These are phyloP conservation scores for Fraxinus sp. DNA, from an alignment of 305 asterid genomes.

Conservation along the genomic window DNA sequence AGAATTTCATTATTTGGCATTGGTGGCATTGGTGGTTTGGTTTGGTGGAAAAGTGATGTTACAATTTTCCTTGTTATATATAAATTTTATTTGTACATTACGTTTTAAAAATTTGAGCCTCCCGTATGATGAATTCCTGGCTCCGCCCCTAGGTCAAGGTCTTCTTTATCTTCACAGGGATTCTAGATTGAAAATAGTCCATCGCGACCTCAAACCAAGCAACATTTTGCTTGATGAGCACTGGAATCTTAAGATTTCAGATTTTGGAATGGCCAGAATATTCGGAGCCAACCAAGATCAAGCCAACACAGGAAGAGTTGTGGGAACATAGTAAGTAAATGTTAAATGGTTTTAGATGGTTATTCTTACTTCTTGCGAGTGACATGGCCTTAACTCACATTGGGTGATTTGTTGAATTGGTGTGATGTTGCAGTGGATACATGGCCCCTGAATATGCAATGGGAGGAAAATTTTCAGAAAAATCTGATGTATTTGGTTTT, in stretches of 20 bases:
- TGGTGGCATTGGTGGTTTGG: too few species aligned
- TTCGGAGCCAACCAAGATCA: constrained; percentile 49
- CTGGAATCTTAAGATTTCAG: constrained; percentile 51
- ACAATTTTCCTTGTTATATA: too few species aligned
- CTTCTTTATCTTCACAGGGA: constrained; percentile 53
- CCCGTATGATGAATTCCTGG: too few species aligned
- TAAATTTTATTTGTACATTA: too few species aligned
- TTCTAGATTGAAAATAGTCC: constrained; percentile 46
- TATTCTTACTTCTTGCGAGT: neutral
- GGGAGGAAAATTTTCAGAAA: constrained; percentile 49
- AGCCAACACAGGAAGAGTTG: constrained; percentile 42
- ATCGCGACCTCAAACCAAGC: constrained; percentile 43
- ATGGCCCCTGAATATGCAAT: constrained; percentile 41
- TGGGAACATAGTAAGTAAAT: constrained; percentile 49
- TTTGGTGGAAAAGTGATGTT: too few species aligned
- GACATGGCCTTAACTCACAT: neutral
- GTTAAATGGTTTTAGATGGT: neutral
- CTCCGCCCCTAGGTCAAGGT: constrained; percentile 30
- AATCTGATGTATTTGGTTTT: constrained; percentile 50
- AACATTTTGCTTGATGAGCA: constrained; percentile 38
- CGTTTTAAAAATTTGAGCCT: too few species aligned
- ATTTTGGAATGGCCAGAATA: constrained; percentile 57
- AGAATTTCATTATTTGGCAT: too few species aligned
- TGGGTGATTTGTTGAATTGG: neutral
- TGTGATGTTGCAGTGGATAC: neutral